Evolutionary conservation across 2,329 filamentous ascomycete genomes (phyloP).

Genomic region (Pezicula rhizophila): DNA sequence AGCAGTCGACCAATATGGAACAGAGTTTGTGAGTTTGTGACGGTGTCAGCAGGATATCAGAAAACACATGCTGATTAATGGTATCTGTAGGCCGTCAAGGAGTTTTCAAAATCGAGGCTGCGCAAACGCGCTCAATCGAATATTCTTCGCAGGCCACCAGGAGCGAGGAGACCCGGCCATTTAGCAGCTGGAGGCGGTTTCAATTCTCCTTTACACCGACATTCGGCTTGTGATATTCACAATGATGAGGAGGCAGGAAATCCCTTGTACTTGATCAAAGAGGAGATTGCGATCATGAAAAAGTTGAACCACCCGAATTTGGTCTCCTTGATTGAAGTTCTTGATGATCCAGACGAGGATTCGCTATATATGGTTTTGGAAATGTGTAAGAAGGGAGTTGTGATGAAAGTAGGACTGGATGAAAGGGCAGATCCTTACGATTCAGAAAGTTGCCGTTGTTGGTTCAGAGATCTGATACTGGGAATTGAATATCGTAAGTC

Average conservation of each 20-base stretch:
- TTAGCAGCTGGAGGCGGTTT: constrained; percentile 38
- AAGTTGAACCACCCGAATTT: constrained; percentile 92
- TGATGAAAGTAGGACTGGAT: constrained; percentile 92
- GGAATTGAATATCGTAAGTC: constrained; percentile 84
- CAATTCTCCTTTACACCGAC: constrained; percentile 38
- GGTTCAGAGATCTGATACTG: constrained; percentile 91
- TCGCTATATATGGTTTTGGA: constrained; percentile 98
- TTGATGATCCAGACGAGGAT: constrained; percentile 93
- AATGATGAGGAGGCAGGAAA: constrained; percentile 57
- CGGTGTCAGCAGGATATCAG: neutral
- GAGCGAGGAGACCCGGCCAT: constrained; percentile 42
- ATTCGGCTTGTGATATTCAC: constrained; percentile 45
- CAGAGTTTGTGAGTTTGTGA: constrained; percentile 71
- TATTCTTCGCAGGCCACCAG: constrained; percentile 63
- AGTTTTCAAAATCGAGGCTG: constrained; percentile 90
- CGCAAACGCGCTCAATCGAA: constrained; percentile 87
- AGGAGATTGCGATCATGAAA: constrained; percentile 99
- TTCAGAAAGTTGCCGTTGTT: constrained; percentile 75
- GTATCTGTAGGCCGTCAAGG: constrained; percentile 74
- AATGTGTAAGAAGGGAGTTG: constrained; percentile 96
- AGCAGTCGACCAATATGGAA: constrained; percentile 82
- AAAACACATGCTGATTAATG: constrained; percentile 7
- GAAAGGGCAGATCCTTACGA: constrained; percentile 77
- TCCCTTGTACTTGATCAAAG: constrained; percentile 80
- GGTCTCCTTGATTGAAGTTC: constrained; percentile 86